Evolutionary conservation across 2,329 filamentous ascomycete species (phyloP), one percentile per base, ranked within the genome.

Genomic region (Endoconidiophora laricicola): DNA sequence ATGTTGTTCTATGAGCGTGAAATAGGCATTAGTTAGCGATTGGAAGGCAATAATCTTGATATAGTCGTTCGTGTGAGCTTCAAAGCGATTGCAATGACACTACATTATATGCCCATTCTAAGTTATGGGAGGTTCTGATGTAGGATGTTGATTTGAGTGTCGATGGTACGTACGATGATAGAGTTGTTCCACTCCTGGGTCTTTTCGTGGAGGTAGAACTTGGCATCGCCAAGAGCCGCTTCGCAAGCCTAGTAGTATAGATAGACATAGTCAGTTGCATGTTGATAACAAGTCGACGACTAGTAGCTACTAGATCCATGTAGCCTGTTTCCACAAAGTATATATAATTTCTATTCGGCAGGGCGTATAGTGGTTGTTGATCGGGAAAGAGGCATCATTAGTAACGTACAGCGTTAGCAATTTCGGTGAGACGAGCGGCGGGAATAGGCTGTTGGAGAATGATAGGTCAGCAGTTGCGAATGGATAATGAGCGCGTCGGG

Each of bases 101-200:
- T 18, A 18, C 16, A 18, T 18, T 18, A 18, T 18, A 18, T 18
- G 16, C 2, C 16, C 16, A 18, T 18, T 18, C 16, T 18, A 18
- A 18, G 16, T 18, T 18, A 18, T 18, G 16, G 16, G 16, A 18
- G 16, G 16, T 18, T 18, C 16, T 18, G 16, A 18, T 18, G 16
- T 18, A 18, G 16, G 16, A 18, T 18, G 16, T 18, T 18, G 16
- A 18, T 18, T 18, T 18, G 7, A 16, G 6, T 42, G 12, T 4
- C n/a, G 23, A 6, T 46, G 36, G 33, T 10, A 70, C 78, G 59
- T 75, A 94, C 87, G 65, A 96, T 95, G 65, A 98, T 96, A 57
- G 74, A 71, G 33, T 83, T 83, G 71, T 96, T 96, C 90, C 90
- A 96, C 58, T 78, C 69, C 62, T 83, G 78, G 36, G 90, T 93